phyloP scores from a whole-genome alignment of 176 grass and related monocot genomes.

The Carex scoparia region DNA sequence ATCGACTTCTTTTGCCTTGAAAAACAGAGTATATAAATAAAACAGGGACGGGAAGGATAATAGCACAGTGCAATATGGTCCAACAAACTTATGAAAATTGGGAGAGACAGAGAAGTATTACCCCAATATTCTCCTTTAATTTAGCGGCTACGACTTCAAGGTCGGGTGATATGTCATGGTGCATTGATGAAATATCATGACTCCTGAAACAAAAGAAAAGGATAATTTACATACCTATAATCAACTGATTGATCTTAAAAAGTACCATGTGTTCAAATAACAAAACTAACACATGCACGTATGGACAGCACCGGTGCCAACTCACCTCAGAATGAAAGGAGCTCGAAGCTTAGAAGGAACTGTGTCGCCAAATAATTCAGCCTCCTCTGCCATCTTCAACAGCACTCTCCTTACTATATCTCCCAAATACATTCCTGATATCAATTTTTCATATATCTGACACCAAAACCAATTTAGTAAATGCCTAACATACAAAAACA shows the following conservation, averaged over 20 bases:
- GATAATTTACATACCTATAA: not conserved
- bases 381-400: constrained; percentile 52
- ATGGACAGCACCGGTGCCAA: not conserved
- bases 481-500: not conserved
- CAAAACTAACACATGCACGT: not conserved
- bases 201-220: constrained; percentile 31
- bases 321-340: constrained; percentile 52
- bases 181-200: constrained; percentile 61
- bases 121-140: constrained; percentile 44
- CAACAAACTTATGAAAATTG: not conserved
- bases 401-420: constrained; percentile 76
- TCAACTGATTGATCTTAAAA: not conserved
- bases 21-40: not conserved
- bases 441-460: constrained; percentile 93
- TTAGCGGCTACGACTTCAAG: constrained; percentile 53
- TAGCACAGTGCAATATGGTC: not conserved
- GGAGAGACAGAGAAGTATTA: constrained; percentile 10
- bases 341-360: constrained; percentile 52
- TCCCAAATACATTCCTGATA: constrained; percentile 78
- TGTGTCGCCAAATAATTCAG: constrained; percentile 41
- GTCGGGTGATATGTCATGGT: constrained; percentile 53
- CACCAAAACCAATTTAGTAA: constrained; percentile 18
- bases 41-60: not conserved
- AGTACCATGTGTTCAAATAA: not conserved
- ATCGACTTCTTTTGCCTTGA: not conserved